Evolutionary conservation across 768 basidiomycete genomes (phyloP).

Genomic region (Leccinum boreale): DNA sequence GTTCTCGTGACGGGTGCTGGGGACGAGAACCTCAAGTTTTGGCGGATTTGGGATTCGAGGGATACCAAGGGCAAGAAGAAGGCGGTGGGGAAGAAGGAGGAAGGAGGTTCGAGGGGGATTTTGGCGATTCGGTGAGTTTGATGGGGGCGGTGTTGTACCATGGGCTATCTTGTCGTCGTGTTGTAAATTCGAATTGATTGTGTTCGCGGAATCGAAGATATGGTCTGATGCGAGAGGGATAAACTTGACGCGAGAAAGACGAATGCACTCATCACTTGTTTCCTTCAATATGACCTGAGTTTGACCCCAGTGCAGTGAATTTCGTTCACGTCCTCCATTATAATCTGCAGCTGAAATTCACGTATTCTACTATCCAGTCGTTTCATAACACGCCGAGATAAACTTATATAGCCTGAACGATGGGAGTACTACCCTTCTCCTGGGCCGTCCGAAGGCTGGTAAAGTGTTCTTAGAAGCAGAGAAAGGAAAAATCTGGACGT

Average conservation of each 20-base stretch:
- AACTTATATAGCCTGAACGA: conserved; percentile 33
- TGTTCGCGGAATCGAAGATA: background rate
- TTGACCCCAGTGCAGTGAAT: too few relatives aligned
- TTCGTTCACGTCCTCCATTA: too few relatives aligned
- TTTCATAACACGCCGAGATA: background rate
- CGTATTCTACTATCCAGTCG: too few relatives aligned
- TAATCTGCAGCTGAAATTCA: background rate
- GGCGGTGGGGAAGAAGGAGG: conserved; percentile 31
- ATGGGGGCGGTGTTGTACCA: background rate
- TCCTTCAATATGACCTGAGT: too few relatives aligned
- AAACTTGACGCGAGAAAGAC: too few relatives aligned
- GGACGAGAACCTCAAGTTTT: conserved; percentile 97
- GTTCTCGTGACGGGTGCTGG: conserved; percentile 89
- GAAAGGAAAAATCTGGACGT: too few relatives aligned
- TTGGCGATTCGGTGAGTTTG: conserved; percentile 33
- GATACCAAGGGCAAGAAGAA: conserved; percentile 34
- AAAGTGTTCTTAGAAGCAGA: background rate
- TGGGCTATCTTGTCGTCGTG: background rate
- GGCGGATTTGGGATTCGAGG: conserved; percentile 77
- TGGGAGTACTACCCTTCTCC: conserved; percentile 70
- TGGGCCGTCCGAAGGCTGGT: conserved; percentile 62
- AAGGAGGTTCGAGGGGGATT: conserved; percentile 32
- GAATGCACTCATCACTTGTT: too few relatives aligned
- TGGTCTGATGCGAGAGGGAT: too few relatives aligned
- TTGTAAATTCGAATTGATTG: background rate